A percentile compares a stretch with the other conserved stretches of the same genome.
Conservation (phyloP, 495 filamentous ascomycete species). For the Massariosphaeria phaeospora region DNA sequence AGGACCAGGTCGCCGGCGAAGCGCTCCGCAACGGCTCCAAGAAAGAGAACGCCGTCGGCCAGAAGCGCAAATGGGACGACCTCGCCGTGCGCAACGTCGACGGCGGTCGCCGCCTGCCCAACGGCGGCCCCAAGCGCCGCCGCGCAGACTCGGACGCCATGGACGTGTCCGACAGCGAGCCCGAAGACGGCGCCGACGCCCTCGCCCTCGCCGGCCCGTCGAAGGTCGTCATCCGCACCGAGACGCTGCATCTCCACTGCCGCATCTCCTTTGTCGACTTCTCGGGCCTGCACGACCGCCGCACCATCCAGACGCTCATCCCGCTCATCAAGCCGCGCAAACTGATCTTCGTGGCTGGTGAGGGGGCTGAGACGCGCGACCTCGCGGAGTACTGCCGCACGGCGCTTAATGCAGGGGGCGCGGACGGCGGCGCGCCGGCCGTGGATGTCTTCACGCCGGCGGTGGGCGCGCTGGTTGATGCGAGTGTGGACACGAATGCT, state of each 20-base stretch:
- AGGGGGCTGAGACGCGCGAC: slow-evolving; percentile 64
- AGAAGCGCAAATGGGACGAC: slow-evolving; percentile 92
- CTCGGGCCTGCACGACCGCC: slow-evolving; percentile 84
- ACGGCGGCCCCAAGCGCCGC: slow-evolving; percentile 33
- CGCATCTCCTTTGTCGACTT: slow-evolving; percentile 87
- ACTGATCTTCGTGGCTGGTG: slow-evolving; percentile 80
- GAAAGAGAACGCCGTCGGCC: slow-evolving; percentile 67
- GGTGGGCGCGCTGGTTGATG: slow-evolving; percentile 68
- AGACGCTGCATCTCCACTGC: slow-evolving; percentile 60
- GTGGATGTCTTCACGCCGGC: slow-evolving; percentile 73
- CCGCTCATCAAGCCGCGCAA: slow-evolving; percentile 92
- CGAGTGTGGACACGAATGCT: slow-evolving; percentile 94
- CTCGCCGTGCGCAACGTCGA: slow-evolving; percentile 36
- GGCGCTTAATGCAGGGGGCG: slow-evolving; percentile 54
- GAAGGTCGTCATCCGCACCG: slow-evolving; percentile 59
- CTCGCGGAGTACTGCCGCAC: slow-evolving; percentile 78
- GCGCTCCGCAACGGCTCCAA: slow-evolving; percentile 45
- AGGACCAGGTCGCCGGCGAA: slow-evolving; percentile 70
- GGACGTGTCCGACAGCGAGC: slow-evolving; percentile 41
- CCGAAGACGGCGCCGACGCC: slow-evolving; percentile 49
- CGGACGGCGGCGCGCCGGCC: slow-evolving; percentile 42
- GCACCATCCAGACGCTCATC: slow-evolving; percentile 87
- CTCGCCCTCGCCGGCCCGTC: slow-evolving; percentile 60
- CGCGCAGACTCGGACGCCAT: slow-evolving; percentile 39
- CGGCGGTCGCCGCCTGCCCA: slow-evolving; percentile 26